Evolutionary conservation across 495 filamentous ascomycete species (phyloP).

Genomic region (Neurospora intermedia): DNA sequence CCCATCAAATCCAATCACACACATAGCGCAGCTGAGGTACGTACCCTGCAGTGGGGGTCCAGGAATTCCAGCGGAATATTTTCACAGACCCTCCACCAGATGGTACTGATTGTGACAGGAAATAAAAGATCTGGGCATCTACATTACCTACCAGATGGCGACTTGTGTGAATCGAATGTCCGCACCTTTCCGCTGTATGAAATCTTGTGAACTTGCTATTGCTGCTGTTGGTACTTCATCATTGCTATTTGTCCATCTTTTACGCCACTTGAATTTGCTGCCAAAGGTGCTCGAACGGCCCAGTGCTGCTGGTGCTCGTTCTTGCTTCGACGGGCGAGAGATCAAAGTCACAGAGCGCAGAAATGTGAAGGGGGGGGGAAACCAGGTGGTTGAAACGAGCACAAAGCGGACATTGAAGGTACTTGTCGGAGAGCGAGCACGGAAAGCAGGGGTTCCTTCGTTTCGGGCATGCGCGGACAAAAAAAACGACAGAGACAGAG

Average conservation of each 20-base stretch:
- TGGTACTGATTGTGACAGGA: background rate
- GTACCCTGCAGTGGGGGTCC: background rate
- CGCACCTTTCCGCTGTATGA: background rate
- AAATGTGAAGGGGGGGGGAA: background rate
- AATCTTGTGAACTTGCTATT: background rate
- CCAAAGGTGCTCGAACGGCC: background rate
- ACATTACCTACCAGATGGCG: background rate
- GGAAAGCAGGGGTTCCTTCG: background rate
- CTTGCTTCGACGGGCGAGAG: background rate
- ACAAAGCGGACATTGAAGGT: background rate
- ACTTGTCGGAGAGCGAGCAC: background rate
- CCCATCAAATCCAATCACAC: background rate
- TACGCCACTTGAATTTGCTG: background rate
- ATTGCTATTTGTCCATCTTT: background rate
- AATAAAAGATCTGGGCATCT: background rate
- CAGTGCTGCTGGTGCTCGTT: background rate
- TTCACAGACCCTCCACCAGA: background rate
- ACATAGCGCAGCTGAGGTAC: background rate
- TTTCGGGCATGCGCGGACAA: background rate
- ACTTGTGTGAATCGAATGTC: background rate
- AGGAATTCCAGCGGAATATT: background rate
- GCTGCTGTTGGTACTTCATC: background rate
- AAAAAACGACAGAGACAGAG: background rate
- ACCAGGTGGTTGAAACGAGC: background rate
- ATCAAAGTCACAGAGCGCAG: background rate